Conservation (phyloP, 495 filamentous ascomycete species). For the Penicillium angulare region DNA sequence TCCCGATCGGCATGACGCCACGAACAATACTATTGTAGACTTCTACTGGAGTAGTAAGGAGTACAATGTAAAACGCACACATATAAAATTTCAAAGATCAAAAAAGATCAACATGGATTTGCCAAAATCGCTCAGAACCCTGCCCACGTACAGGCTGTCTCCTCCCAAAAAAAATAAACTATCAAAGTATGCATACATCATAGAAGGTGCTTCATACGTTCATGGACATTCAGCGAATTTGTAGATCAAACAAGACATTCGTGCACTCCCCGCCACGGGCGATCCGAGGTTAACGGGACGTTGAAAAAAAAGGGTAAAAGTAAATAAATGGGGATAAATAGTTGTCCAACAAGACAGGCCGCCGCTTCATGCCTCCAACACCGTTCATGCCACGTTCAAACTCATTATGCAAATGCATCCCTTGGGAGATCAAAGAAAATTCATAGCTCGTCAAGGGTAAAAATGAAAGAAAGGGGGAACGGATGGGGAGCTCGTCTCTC, state of each 20-base stretch:
- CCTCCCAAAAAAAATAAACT: constrained; percentile 18
- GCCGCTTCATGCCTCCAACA: constrained; percentile 10
- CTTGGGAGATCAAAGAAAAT: neutral
- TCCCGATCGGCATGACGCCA: neutral
- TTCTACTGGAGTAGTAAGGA: no score
- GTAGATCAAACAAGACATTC: constrained; percentile 20
- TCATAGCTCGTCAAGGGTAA: constrained; percentile 3
- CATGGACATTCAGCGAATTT: constrained; percentile 27
- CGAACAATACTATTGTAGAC: no score
- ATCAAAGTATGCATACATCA: constrained; percentile 40
- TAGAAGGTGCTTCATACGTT: constrained; percentile 35
- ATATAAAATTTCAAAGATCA: no score
- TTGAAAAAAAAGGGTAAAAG: constrained; percentile 8
- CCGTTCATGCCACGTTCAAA: constrained; percentile 19
- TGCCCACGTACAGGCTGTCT: constrained; percentile 11
- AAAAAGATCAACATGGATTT: constrained; percentile 6
- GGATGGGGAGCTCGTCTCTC: constrained; percentile 11
- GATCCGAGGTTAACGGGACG: constrained; percentile 14
- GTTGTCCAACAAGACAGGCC: neutral
- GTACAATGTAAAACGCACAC: no score
- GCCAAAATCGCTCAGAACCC: constrained; percentile 9
- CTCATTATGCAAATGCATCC: constrained; percentile 20
- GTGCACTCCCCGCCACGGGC: constrained; percentile 15
- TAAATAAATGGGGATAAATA: neutral
- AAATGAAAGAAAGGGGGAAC: constrained; percentile 17